Evolutionary conservation across 495 filamentous ascomycete genomes (phyloP).

Genomic region (Trichoderma erinaceum): DNA sequence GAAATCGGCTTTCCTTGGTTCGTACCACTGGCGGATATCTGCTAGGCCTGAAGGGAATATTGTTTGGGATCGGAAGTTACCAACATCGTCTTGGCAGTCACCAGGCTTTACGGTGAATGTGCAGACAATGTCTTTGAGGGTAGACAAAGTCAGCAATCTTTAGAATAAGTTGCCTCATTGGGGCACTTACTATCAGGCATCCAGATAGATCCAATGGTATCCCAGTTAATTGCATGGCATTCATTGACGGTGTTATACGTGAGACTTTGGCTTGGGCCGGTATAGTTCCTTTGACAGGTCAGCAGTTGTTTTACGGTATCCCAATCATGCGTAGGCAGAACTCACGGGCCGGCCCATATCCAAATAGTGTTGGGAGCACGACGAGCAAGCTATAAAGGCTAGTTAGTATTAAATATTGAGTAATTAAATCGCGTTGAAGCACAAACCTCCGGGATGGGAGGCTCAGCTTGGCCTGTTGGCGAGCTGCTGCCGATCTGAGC

Average conservation of each 20-base stretch:
- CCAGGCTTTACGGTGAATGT: constrained; percentile 1
- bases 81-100: background rate
- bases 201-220: background rate
- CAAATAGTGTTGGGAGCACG: constrained; percentile 1
- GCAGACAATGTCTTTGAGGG: background rate
- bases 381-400: background rate
- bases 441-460: background rate
- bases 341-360: background rate
- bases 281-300: background rate
- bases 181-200: background rate
- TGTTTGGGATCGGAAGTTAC: background rate
- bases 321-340: background rate
- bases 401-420: background rate
- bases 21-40: background rate
- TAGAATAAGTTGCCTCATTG: background rate
- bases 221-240: background rate
- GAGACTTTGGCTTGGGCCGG: constrained; percentile 4
- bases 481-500: background rate
- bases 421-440: background rate
- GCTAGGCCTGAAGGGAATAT: background rate
- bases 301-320: background rate
- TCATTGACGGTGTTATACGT: background rate
- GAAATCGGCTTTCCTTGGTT: background rate
- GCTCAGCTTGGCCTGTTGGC: background rate
- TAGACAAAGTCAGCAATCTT: background rate